These are phyloP conservation scores for Globisporangium mamillatum DNA, from an alignment of 352 stramenopile genomes.

Conservation along the genomic window DNA sequence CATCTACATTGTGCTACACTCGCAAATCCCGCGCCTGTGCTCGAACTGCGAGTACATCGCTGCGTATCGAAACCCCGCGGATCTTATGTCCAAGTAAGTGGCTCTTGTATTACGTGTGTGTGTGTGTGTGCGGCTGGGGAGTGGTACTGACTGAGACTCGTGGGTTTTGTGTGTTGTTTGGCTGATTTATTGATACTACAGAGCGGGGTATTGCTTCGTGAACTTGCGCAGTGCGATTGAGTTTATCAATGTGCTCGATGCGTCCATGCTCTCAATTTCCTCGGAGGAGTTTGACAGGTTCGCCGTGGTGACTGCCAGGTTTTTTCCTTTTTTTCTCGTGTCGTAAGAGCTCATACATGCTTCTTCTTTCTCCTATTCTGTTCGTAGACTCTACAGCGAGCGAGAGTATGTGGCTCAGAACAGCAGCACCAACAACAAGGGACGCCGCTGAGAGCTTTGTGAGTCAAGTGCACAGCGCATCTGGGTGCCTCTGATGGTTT, in stretches of 20 bases:
- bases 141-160: background rate
- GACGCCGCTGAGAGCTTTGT: background rate
- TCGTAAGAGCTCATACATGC: too few relatives aligned
- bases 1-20: conserved; percentile 91
- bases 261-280: conserved; percentile 79
- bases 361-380: background rate
- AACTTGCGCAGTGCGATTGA: conserved; percentile 90
- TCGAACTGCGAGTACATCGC: conserved; percentile 93
- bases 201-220: conserved; percentile 90
- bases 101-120: background rate
- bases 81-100: conserved; percentile 88
- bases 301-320: background rate
- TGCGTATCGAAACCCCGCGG: conserved; percentile 80
- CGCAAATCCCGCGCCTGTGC: conserved; percentile 79
- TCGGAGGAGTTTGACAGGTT: conserved; percentile 78
- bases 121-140: background rate
- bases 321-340: too few relatives aligned
- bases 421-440: background rate
- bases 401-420: conserved; percentile 30
- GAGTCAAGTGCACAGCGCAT: background rate
- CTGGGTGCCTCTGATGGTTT: background rate
- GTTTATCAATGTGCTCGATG: conserved; percentile 87
- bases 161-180: background rate
- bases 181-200: conserved; percentile 20
- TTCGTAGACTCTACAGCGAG: conserved; percentile 36